These are phyloP conservation scores for Quercus suber DNA, from an alignment of 306 rosid species.

Conservation along the genomic window DNA sequence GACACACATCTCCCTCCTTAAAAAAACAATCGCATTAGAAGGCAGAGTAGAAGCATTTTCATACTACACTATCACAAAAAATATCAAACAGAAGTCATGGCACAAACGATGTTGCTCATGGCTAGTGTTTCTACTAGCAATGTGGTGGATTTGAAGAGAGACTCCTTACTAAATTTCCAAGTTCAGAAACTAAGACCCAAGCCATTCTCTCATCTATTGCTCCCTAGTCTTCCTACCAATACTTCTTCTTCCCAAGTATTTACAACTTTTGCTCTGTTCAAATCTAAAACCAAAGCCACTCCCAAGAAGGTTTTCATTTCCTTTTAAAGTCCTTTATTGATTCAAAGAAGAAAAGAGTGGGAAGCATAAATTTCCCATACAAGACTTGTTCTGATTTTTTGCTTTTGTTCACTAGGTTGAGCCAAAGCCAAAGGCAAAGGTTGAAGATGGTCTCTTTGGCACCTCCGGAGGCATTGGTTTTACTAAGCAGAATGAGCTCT, in stretches of 20 bases:
- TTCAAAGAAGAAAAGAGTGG: not conserved
- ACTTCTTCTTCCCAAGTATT: conserved; percentile 34
- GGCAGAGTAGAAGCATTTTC: not conserved
- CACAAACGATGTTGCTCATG: conserved; percentile 82
- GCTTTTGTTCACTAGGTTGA: conserved; percentile 40
- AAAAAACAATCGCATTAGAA: not conserved
- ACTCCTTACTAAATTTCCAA: conserved; percentile 52
- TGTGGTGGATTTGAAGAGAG: conserved; percentile 51
- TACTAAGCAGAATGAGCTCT: conserved; percentile 95
- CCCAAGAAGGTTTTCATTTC: conserved; percentile 54
- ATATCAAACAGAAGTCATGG: conserved; percentile 40
- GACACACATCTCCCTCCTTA: conserved; percentile 11
- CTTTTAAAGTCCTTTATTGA: not conserved
- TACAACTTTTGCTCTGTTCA: conserved; percentile 62
- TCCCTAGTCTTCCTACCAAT: conserved; percentile 40
- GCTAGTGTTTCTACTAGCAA: conserved; percentile 58
- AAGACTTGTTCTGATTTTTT: not conserved
- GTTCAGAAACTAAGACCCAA: conserved; percentile 57
- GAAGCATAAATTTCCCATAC: not conserved
- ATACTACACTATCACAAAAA: not conserved
- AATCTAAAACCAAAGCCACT: conserved; percentile 80
- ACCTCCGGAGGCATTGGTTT: conserved; percentile 98
- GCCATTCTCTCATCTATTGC: conserved; percentile 37
- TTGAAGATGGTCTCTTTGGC: conserved; percentile 90
- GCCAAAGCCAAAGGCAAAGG: conserved; percentile 73